Base-by-base conservation (phyloP, 1,284 basidiomycete genomes). In the Inonotus hispidus region DNA sequence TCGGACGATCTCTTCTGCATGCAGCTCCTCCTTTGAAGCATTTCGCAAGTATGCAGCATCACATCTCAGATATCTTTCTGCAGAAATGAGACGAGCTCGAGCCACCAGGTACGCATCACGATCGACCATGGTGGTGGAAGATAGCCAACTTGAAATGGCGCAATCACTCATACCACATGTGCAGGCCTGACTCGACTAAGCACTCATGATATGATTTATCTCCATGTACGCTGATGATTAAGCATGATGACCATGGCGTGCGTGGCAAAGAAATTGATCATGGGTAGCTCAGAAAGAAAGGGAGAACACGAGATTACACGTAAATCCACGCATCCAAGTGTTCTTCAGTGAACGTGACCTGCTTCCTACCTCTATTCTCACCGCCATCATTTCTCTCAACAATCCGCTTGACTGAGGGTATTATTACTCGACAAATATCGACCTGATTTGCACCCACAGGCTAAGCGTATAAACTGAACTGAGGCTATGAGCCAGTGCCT, bases 1-100 rank as follows among this genome's bases (percentile, higher is more conserved):
- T 27, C 84, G 75, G 43, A 86, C 70, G 43, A 85, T 74, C 63
- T 72, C 70, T 63, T 88, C 87, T 1, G 86, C 88, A 50, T 78
- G 72, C 11, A 66, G 63, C 70, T 86, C 83, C 1, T 72, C 68
- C 3, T 71, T 64, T 5, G 79, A 75, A 35, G 74, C 71, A 35
- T 64, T 67, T 16, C 61, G 56, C 2, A 70, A 50, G 6, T 63
- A 45, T 2, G 65, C 63, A 47, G 69, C 63, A 64, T 83, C 82
- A 0, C 71, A 66, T 32, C 82, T 78, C 3, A 74, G 71, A 13
- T 76, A 72, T 59, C 79, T 77, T 66, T 88, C 86, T 32, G 78
- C 72, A 6, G 70, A 66, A 58, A 87, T 81, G 46, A 87, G 72
- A 2, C 74, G 73, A 13, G 73, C 71, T 59, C 84, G 77, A 53